Evolutionary conservation across 2,329 filamentous ascomycete species (phyloP).

Genomic region (Trichophyton verrucosum): DNA sequence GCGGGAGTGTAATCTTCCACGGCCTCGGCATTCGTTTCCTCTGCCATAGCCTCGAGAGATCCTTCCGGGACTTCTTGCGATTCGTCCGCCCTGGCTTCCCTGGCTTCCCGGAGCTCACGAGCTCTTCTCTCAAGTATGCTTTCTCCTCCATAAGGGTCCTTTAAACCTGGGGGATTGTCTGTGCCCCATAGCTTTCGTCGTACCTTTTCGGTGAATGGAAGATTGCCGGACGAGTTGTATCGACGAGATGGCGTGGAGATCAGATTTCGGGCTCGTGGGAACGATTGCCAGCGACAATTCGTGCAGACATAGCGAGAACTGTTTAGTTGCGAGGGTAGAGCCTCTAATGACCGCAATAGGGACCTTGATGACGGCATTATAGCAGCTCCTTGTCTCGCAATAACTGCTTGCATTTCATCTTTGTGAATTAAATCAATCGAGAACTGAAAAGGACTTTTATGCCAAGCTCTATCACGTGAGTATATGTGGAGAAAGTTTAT

Average conservation of each 20-base stretch:
- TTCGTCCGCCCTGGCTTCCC: constrained; percentile 3
- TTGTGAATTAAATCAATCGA: neutral
- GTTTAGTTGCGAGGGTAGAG: constrained; percentile 18
- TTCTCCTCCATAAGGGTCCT: constrained; percentile 37
- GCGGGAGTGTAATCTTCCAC: constrained; percentile 34
- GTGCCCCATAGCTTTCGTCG: constrained; percentile 40
- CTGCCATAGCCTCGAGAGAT: neutral
- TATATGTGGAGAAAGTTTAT: neutral
- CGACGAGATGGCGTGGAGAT: constrained; percentile 21
- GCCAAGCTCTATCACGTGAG: neutral
- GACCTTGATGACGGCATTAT: constrained; percentile 30
- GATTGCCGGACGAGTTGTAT: constrained; percentile 13
- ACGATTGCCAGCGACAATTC: constrained; percentile 27
- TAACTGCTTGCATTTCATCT: neutral
- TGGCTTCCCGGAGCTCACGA: constrained; percentile 11
- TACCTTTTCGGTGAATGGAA: constrained; percentile 34
- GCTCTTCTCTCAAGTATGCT: constrained; percentile 23
- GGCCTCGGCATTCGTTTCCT: constrained; percentile 4
- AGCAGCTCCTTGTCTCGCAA: constrained; percentile 7
- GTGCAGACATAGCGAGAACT: constrained; percentile 29
- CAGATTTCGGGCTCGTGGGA: constrained; percentile 22
- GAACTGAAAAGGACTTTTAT: neutral
- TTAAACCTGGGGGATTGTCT: constrained; percentile 36
- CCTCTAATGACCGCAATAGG: constrained; percentile 26
- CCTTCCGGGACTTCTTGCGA: constrained; percentile 10